Conservation (phyloP, 768 basidiomycete species). For the Rhodotorula kratochvilovae region DNA sequence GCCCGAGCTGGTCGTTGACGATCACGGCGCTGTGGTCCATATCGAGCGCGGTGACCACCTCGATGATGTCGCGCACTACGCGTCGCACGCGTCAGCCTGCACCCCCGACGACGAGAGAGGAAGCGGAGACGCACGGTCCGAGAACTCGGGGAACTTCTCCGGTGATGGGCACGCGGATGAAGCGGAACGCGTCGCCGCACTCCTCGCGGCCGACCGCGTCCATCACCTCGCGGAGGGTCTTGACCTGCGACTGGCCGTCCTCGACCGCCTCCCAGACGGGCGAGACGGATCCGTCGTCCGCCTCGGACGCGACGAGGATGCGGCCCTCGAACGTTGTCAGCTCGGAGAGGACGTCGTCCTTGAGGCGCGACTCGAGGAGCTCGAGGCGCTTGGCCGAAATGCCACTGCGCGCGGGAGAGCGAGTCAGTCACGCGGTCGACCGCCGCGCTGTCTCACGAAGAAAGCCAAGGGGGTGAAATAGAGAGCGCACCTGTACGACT, state of each 20-base stretch:
- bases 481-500: slow-evolving; percentile 55
- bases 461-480: neutral
- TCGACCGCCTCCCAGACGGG: slow-evolving; percentile 86
- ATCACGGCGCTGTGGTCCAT: slow-evolving; percentile 57
- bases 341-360: slow-evolving; percentile 80
- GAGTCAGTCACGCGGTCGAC: neutral
- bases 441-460: no score
- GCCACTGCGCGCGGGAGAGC: slow-evolving; percentile 59
- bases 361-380: slow-evolving; percentile 80
- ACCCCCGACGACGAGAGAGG: neutral
- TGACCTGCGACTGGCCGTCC: slow-evolving; percentile 61
- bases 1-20: slow-evolving; percentile 81
- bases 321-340: slow-evolving; percentile 74
- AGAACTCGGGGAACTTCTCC: slow-evolving; percentile 57
- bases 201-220: slow-evolving; percentile 44
- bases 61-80: slow-evolving; percentile 59
- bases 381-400: slow-evolving; percentile 87
- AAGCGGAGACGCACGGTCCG: slow-evolving; percentile 24
- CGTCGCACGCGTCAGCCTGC: slow-evolving; percentile 61
- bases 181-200: slow-evolving; percentile 53
- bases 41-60: slow-evolving; percentile 54
- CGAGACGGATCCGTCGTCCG: slow-evolving; percentile 75
- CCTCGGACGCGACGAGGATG: slow-evolving; percentile 83
- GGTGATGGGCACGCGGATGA: slow-evolving; percentile 89
- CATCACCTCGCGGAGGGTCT: slow-evolving; percentile 86